Percentiles rank a stretch among this genome's conserved stretches.
Conservation (phyloP, 2,329 filamentous ascomycete genomes). For the Aspergillus pseudotamarii region DNA sequence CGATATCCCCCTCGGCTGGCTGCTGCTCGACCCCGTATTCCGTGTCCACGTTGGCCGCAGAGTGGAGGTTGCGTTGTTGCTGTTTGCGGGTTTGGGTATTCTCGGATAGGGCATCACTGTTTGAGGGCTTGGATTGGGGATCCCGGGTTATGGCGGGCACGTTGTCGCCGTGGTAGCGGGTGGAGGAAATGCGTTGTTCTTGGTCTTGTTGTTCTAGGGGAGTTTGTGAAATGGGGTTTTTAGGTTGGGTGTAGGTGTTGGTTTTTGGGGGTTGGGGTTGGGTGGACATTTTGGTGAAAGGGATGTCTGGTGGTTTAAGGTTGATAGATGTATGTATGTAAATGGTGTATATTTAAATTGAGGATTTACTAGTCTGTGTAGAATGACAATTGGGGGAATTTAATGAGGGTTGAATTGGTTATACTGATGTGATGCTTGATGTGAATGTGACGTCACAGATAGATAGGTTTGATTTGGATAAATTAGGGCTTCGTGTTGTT, state of each 20-base stretch:
- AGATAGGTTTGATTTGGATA: no score
- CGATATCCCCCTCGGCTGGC: constrained; percentile 39
- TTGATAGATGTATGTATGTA: no score
- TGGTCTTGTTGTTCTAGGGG: constrained; percentile 29
- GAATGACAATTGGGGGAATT: neutral
- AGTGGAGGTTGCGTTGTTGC: constrained; percentile 20
- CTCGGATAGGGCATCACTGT: constrained; percentile 27
- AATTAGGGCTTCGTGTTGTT: neutral
- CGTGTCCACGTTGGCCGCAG: constrained; percentile 30
- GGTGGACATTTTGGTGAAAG: constrained; percentile 20
- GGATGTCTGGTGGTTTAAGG: no score
- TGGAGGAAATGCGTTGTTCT: neutral
- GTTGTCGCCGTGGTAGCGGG: constrained; percentile 29
- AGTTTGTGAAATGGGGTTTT: constrained; percentile 37
- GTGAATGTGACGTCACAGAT: neutral
- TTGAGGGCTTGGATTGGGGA: constrained; percentile 33
- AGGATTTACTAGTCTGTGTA: neutral
- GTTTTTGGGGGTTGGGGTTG: constrained; percentile 36
- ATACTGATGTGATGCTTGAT: no score
- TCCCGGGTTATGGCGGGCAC: constrained; percentile 28
- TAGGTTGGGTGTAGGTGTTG: constrained; percentile 34
- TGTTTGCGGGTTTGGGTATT: constrained; percentile 9
- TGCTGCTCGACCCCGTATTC: constrained; percentile 42
- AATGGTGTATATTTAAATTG: no score
- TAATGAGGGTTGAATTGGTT: neutral